Percentiles rank a stretch among this genome's conserved stretches.
Conservation (phyloP, 805 yeast genomes). For the Jamesozyma gamospora region DNA sequence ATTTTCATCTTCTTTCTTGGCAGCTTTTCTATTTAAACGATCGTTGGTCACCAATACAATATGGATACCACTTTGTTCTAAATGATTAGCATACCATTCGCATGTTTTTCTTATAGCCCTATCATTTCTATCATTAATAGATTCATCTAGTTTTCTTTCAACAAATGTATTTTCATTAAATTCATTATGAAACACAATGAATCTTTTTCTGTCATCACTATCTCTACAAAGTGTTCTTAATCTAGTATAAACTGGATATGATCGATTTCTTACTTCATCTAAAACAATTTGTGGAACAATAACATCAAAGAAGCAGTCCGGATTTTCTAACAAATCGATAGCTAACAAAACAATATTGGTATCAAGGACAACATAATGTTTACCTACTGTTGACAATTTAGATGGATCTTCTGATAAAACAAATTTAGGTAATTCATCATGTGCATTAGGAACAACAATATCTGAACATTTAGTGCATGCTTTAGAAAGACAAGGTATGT, state of each 20-base stretch:
- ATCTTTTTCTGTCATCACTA: slow-evolving; percentile 52
- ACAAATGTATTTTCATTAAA: slow-evolving; percentile 64
- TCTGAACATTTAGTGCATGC: slow-evolving; percentile 54
- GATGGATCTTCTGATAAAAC: slow-evolving; percentile 57
- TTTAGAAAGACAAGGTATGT: slow-evolving; percentile 81
- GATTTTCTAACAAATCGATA: slow-evolving; percentile 78
- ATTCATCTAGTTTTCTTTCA: slow-evolving; percentile 51
- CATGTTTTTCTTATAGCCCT: slow-evolving; percentile 74
- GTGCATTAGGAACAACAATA: slow-evolving; percentile 47
- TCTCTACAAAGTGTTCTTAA: slow-evolving; percentile 63
- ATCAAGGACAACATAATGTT: slow-evolving; percentile 79
- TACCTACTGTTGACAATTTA: slow-evolving; percentile 39
- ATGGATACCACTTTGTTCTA: slow-evolving; percentile 36
- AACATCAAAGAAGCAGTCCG: slow-evolving; percentile 72
- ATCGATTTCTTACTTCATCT: slow-evolving; percentile 83
- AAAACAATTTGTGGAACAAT: slow-evolving; percentile 91
- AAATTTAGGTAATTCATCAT: slow-evolving; percentile 55
- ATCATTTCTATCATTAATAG: slow-evolving; percentile 84
- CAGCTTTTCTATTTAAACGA: slow-evolving; percentile 48
- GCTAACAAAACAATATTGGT: slow-evolving; percentile 83
- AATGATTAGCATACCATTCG: slow-evolving; percentile 62
- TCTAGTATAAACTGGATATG: slow-evolving; percentile 81
- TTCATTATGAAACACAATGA: slow-evolving; percentile 88
- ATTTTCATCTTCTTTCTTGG: slow-evolving; percentile 25
- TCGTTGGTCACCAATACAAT: slow-evolving; percentile 70